Evolutionary conservation across 108 stramenopile genomes (phyloP), one percentile per base, ranked within the genome.

Genomic region (Stephanodiscus minutulus): DNA sequence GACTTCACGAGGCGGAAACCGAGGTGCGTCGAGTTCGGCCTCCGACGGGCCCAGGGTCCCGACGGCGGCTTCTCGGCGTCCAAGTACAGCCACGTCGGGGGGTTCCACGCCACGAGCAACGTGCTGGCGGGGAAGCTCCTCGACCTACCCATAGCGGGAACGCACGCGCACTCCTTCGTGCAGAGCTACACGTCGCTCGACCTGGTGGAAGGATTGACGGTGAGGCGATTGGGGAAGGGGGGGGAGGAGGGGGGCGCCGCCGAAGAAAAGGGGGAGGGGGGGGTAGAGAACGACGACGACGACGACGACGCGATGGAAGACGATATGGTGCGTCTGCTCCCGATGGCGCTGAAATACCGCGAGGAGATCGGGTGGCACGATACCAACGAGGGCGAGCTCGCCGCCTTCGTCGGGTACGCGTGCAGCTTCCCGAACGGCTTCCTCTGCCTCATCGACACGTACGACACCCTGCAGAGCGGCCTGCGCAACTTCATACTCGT

Each of bases 81-180:
- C 35, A 94, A 97, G 41, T 99, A 99, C 73, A 66, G 89, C 46
- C 90, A 90, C 70, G 24, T 98, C 29, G 99, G 98, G 18, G 98
- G 98, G 11, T 99, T 99, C 72, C 94, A 96, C 67, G 98, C 79
- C 21, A 98, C 98, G 18, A 86, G 92, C 63, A 99, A 99, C 66
- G 95, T 98, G 7, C 84, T 92, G 20, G 98, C 98, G 28, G 98
- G 98, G 24, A 95, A 95, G 64, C 28, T 89, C 18, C 82, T 91
- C n/a, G 79, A 84, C 49, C 70, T 98, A 27, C 79, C 85, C 6
- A 82, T 98, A 37, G 82, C 75, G 48, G 99, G 99, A 13, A 99
- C 99, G 1, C 97, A 98, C 73, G 98, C 98, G 7, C 99, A 99
- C 77, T 80, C 97, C 13, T 99, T 90, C 80, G 97, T 98, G n/a